Conservation (phyloP, 148 eudicot genomes). For the Simmondsia chinensis region DNA sequence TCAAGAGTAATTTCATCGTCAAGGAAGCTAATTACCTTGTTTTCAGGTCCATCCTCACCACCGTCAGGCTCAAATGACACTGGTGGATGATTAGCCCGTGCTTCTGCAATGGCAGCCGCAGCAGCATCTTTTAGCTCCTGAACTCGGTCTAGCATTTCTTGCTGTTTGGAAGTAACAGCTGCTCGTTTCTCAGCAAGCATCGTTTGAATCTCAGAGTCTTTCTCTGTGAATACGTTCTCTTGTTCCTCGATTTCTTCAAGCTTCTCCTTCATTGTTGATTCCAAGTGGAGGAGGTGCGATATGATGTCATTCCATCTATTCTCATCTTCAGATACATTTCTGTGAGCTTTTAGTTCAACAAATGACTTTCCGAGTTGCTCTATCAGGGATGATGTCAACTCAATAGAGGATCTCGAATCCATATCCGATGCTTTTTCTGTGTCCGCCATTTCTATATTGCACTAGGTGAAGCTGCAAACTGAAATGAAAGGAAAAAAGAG, state of each 20-base stretch:
- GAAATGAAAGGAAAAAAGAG: too few species aligned
- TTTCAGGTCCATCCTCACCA: slow-evolving; percentile 18
- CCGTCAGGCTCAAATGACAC: slow-evolving; percentile 13
- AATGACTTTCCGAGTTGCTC: slow-evolving; percentile 42
- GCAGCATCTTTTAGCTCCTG: slow-evolving; percentile 67
- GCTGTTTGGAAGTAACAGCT: slow-evolving; percentile 46
- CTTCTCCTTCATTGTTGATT: slow-evolving; percentile 29
- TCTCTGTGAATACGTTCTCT: slow-evolving; percentile 35
- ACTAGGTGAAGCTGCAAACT: slow-evolving; percentile 14
- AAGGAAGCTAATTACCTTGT: slow-evolving; percentile 45
- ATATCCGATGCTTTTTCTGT: slow-evolving; percentile 14
- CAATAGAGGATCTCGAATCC: slow-evolving; percentile 15
- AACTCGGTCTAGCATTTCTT: slow-evolving; percentile 36
- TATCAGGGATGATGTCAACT: slow-evolving; percentile 25
- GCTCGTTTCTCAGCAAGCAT: slow-evolving; percentile 36
- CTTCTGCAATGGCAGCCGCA: slow-evolving; percentile 41
- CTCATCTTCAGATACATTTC: slow-evolving; percentile 14
- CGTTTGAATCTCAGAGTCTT: slow-evolving; percentile 20
- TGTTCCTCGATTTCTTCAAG: slow-evolving; percentile 33
- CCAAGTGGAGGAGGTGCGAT: slow-evolving; percentile 31
- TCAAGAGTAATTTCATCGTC: slow-evolving; percentile 26
- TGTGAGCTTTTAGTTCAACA: slow-evolving; percentile 36
- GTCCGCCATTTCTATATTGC: slow-evolving; percentile 29
- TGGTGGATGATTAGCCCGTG: slow-evolving; percentile 20
- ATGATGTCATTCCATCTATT: slow-evolving; percentile 31